phyloP scores from a whole-genome alignment of 495 filamentous ascomycete species.

The Penicillium simplicissimum region DNA sequence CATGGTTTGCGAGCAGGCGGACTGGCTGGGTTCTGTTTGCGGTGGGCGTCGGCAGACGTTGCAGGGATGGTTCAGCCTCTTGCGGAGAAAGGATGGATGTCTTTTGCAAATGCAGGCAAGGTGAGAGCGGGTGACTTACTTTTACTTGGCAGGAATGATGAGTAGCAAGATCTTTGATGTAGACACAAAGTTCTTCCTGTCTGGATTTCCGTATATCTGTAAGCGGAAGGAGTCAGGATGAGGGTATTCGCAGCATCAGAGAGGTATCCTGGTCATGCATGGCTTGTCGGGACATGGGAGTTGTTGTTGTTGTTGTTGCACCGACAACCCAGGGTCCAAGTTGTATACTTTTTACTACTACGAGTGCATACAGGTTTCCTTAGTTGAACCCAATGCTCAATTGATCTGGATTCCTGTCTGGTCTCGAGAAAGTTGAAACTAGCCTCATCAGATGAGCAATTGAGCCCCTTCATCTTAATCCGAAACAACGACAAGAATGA shows the following conservation, averaged over 20 bases:
- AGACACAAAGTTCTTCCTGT: background rate
- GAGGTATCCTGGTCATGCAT: constrained; percentile 9
- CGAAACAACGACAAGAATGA: background rate
- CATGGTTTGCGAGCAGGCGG: background rate
- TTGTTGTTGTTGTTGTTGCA: constrained; percentile 12
- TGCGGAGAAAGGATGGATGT: background rate
- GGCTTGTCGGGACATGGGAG: background rate
- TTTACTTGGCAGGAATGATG: background rate
- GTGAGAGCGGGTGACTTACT: background rate
- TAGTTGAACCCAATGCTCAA: background rate
- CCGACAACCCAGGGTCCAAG: constrained; percentile 23
- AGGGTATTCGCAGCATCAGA: background rate
- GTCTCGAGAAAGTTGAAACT: background rate
- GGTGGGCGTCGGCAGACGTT: background rate
- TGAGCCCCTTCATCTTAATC: background rate
- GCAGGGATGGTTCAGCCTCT: constrained; percentile 2
- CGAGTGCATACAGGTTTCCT: background rate
- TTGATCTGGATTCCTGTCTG: background rate
- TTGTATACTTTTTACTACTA: background rate
- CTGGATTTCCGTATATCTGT: background rate
- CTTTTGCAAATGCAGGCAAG: background rate
- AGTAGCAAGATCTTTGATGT: background rate
- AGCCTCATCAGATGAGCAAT: background rate
- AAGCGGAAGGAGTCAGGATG: background rate
- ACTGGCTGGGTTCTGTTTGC: constrained; percentile 2